These are phyloP conservation scores for Poa annua DNA, from an alignment of 176 grass and related monocot species.

Conservation along the genomic window DNA sequence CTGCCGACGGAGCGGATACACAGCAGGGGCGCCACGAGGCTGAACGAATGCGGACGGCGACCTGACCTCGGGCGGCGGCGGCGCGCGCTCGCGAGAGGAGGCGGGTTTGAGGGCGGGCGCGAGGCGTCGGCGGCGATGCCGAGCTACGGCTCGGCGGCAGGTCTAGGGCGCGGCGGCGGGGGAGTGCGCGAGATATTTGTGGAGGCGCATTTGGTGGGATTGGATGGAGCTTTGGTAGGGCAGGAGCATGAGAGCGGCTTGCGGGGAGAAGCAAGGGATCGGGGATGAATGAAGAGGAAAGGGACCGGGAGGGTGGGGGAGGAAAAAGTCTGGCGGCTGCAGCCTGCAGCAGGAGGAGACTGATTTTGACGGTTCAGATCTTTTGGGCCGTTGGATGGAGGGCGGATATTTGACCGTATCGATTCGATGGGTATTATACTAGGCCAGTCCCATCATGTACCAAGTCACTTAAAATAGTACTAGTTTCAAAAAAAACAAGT, in stretches of 20 bases:
- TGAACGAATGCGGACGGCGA: background rate
- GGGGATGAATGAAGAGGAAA: slow-evolving; percentile 3
- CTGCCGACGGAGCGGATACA: background rate
- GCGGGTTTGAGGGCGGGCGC: too few species aligned
- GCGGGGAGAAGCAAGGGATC: slow-evolving; percentile 9
- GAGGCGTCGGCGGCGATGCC: background rate
- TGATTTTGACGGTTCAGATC: background rate
- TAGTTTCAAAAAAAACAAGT: too few species aligned
- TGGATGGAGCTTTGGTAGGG: slow-evolving; percentile 17
- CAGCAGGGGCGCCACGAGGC: slow-evolving; percentile 8
- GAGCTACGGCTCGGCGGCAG: background rate
- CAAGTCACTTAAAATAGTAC: background rate
- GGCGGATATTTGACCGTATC: background rate
- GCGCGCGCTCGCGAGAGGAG: background rate
- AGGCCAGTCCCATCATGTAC: background rate
- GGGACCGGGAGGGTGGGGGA: background rate
- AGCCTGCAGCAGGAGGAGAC: background rate
- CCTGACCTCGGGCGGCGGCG: slow-evolving; percentile 14
- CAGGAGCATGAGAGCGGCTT: slow-evolving; percentile 26
- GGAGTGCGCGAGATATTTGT: background rate
- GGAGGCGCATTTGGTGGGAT: slow-evolving; percentile 7
- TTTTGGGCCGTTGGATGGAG: background rate
- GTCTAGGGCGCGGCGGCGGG: background rate
- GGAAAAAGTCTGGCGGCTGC: slow-evolving; percentile 14
- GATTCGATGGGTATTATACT: background rate